A percentile compares a stretch with the other conserved stretches of the same genome.
phyloP scores from a whole-genome alignment of 2,329 filamentous ascomycete species.

The Nothophoma quercina region DNA sequence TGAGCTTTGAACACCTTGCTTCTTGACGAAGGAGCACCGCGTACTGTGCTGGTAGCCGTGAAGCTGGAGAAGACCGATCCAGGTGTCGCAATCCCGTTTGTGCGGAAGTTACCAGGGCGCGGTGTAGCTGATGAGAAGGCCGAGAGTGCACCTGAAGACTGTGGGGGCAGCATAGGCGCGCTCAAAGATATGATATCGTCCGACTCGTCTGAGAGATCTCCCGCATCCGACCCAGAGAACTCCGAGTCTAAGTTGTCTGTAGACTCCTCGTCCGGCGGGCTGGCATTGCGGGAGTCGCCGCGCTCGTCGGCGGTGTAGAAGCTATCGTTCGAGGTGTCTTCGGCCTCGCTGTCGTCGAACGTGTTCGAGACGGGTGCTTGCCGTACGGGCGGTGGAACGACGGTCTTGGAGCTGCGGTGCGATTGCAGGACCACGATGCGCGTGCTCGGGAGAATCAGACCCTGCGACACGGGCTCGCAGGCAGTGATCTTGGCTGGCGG shows the following conservation, averaged over 20 bases:
- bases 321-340: constrained; percentile 87
- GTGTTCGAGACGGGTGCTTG: constrained; percentile 64
- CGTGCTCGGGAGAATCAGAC: constrained; percentile 76
- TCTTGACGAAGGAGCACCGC: constrained; percentile 69
- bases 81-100: constrained; percentile 80
- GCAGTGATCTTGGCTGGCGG: constrained; percentile 87
- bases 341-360: constrained; percentile 74
- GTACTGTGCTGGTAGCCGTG: constrained; percentile 81
- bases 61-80: constrained; percentile 90
- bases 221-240: constrained; percentile 70
- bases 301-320: constrained; percentile 89
- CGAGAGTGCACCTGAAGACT: constrained; percentile 79
- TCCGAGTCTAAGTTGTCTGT: constrained; percentile 62
- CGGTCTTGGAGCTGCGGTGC: constrained; percentile 61
- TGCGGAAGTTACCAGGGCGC: constrained; percentile 72
- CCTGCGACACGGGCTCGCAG: constrained; percentile 95
- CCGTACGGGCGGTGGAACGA: constrained; percentile 53
- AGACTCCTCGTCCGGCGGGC: constrained; percentile 51
- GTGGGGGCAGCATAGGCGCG: constrained; percentile 78
- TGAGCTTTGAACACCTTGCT: constrained; percentile 87
- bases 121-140: constrained; percentile 83
- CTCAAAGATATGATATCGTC: constrained; percentile 93
- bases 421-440: constrained; percentile 81
- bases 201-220: constrained; percentile 86
- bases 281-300: constrained; percentile 46